Conservation (phyloP, 257 asterid species). For the Gardenia jasminoides region DNA sequence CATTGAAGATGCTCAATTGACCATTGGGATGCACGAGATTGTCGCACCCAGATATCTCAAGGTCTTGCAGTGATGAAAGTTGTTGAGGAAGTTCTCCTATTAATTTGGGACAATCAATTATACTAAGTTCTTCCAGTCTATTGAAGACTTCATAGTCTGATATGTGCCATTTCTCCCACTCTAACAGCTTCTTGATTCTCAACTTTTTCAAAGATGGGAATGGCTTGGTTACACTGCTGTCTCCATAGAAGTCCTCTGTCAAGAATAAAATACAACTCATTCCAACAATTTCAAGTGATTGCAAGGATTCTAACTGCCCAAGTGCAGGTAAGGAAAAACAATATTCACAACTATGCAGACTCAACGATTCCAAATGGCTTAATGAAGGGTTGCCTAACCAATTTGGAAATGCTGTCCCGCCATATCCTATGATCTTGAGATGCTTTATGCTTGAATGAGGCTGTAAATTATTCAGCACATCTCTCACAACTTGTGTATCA, state of each 20-base stretch:
- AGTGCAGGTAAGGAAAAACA: slow-evolving; percentile 34
- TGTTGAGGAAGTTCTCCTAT: slow-evolving; percentile 28
- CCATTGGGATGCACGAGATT: slow-evolving; percentile 25
- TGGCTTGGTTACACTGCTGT: slow-evolving; percentile 23
- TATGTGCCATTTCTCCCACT: slow-evolving; percentile 35
- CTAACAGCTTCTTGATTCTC: slow-evolving; percentile 32
- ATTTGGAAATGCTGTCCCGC: slow-evolving; percentile 35
- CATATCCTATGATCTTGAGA: slow-evolving; percentile 26
- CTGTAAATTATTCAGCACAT: slow-evolving; percentile 34
- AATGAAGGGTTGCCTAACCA: slow-evolving; percentile 37
- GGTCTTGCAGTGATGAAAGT: slow-evolving; percentile 28
- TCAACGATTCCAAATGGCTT: slow-evolving; percentile 28
- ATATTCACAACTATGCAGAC: slow-evolving; percentile 32
- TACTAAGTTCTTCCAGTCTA: slow-evolving; percentile 31
- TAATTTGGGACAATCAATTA: slow-evolving; percentile 39
- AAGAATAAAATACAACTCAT: slow-evolving; percentile 26
- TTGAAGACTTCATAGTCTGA: slow-evolving; percentile 24
- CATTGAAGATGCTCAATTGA: slow-evolving; percentile 8
- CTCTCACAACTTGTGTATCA: slow-evolving; percentile 4
- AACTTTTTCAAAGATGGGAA: slow-evolving; percentile 34
- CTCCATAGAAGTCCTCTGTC: slow-evolving; percentile 37
- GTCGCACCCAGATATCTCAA: slow-evolving; percentile 34
- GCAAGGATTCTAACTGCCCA: slow-evolving; percentile 31
- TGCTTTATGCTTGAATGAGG: slow-evolving; percentile 38
- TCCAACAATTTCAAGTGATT: slow-evolving; percentile 29